Conservation (phyloP, 2,329 filamentous ascomycete species). For the Sclerotinia borealis region DNA sequence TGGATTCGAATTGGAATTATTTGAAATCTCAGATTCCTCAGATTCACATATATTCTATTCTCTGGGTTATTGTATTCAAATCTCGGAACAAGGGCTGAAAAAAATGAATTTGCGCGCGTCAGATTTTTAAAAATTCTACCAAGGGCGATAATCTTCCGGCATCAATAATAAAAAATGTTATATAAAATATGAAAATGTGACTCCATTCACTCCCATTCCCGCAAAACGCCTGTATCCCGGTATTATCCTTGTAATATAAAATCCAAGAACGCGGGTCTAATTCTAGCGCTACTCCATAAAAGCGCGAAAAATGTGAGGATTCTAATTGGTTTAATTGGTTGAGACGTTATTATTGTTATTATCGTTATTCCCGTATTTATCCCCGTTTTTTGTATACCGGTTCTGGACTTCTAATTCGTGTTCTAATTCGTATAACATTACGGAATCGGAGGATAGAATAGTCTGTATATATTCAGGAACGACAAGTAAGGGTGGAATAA, state of each 20-base stretch:
- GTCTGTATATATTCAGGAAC: background rate
- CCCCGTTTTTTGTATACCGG: background rate
- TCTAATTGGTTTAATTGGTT: background rate
- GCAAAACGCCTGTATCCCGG: slow-evolving; percentile 1
- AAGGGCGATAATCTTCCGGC: slow-evolving; percentile 12
- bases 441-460: background rate
- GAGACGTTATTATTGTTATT: background rate
- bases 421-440: too few species aligned
- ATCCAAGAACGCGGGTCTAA: slow-evolving; percentile 1
- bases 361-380: background rate
- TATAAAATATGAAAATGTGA: background rate
- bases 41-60: background rate
- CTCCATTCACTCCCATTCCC: background rate
- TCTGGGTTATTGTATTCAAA: background rate
- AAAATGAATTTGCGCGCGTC: background rate
- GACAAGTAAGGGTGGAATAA: too few species aligned
- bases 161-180: background rate
- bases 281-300: background rate
- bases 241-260: background rate
- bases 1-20: background rate
- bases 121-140: background rate
- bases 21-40: background rate
- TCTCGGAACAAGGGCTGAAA: background rate
- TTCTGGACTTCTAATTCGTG: too few species aligned
- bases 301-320: too few species aligned